Conservation (phyloP, 2,329 filamentous ascomycete genomes). For the Trichoderma citrinoviride region DNA sequence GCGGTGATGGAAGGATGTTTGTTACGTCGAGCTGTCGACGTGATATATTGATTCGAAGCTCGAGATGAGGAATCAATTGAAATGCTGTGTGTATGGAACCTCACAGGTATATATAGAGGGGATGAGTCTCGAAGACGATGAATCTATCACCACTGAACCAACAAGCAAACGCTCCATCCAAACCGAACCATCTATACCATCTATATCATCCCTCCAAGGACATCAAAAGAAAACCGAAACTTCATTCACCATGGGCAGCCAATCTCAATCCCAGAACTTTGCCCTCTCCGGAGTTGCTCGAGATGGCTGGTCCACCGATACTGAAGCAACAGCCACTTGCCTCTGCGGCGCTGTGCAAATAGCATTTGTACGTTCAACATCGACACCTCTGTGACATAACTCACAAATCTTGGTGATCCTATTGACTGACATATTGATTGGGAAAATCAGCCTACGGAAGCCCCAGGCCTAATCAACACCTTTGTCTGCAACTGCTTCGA, state of each 20-base stretch:
- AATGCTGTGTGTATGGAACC: not conserved
- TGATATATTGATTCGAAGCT: not conserved
- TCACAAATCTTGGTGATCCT: not conserved
- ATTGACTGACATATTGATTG: not conserved
- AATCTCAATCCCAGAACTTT: not conserved
- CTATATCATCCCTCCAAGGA: too few species aligned
- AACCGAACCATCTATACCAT: too few species aligned
- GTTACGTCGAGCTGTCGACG: not conserved
- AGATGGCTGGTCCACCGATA: constrained; percentile 15
- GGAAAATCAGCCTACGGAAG: not conserved
- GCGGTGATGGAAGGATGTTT: not conserved
- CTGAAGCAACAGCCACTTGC: constrained; percentile 12
- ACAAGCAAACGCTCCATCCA: not conserved
- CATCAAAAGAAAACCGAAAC: not conserved
- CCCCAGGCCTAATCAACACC: constrained; percentile 7
- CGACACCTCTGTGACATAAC: not conserved
- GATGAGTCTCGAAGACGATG: not conserved
- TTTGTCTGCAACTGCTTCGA: constrained; percentile 16
- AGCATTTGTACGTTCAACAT: not conserved
- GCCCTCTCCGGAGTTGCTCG: constrained; percentile 10
- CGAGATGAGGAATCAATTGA: not conserved
- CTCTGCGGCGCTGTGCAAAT: constrained; percentile 16
- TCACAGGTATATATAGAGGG: not conserved
- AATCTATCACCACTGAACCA: not conserved
- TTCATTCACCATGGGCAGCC: not conserved